Percentiles rank a stretch among this genome's conserved stretches.
Evolutionary conservation across 2,329 filamentous ascomycete species (phyloP).

Genomic region (Blumeriella jaapii): DNA sequence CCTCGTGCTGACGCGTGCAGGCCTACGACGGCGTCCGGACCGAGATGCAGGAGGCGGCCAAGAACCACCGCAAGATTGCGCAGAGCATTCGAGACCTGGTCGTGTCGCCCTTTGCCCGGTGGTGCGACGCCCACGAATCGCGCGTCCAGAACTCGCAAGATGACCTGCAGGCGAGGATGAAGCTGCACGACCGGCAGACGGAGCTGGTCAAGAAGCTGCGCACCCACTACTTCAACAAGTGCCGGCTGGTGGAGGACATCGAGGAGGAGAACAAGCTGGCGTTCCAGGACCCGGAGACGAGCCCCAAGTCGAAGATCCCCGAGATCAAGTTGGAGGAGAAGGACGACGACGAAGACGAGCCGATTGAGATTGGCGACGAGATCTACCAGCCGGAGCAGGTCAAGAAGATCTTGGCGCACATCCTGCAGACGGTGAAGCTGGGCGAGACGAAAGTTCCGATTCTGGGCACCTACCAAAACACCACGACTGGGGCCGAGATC

Average conservation of each 20-base stretch:
- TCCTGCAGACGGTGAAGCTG: conserved; percentile 76
- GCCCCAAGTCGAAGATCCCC: conserved; percentile 56
- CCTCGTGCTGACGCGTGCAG: conserved; percentile 34
- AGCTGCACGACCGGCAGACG: conserved; percentile 83
- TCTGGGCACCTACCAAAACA: conserved; percentile 87
- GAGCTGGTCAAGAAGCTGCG: conserved; percentile 86
- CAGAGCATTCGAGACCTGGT: conserved; percentile 94
- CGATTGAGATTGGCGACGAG: conserved; percentile 84
- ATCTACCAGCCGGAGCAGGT: conserved; percentile 75
- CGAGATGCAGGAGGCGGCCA: conserved; percentile 85
- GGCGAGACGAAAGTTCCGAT: conserved; percentile 93
- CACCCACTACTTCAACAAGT: conserved; percentile 98
- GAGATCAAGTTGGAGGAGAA: conserved; percentile 80
- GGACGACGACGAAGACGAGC: conserved; percentile 62
- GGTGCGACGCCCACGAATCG: conserved; percentile 89
- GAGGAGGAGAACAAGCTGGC: conserved; percentile 98
- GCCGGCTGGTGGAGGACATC: conserved; percentile 84
- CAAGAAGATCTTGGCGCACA: conserved; percentile 79
- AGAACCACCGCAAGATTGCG: conserved; percentile 89
- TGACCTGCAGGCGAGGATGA: conserved; percentile 81
- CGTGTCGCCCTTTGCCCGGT: conserved; percentile 84
- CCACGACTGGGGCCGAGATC: conserved; percentile 82
- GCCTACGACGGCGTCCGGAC: conserved; percentile 87
- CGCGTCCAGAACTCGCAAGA: conserved; percentile 92
- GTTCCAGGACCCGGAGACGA: conserved; percentile 75